Percentiles rank a stretch among this genome's conserved stretches.
These are phyloP conservation scores for Leptodermis oblonga DNA, from an alignment of 257 asterid species.

Conservation along the genomic window DNA sequence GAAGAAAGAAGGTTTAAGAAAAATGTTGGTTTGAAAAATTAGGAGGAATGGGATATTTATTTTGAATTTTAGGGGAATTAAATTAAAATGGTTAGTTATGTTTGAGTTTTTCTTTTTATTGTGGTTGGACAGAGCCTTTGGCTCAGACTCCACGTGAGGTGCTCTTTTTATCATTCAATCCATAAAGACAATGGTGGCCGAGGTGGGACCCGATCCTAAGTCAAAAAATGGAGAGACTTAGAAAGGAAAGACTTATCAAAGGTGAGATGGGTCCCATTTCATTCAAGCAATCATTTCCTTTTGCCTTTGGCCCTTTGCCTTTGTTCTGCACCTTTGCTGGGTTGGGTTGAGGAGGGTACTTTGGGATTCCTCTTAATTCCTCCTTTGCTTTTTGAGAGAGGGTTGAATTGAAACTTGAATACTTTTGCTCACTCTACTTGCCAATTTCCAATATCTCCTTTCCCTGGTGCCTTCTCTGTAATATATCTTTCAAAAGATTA, in stretches of 20 bases:
- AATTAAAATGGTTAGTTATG: too few species aligned
- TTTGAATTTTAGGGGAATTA: neutral
- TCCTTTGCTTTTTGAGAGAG: too few species aligned
- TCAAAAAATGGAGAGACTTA: constrained; percentile 44
- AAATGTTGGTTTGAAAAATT: neutral
- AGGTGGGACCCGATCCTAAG: constrained; percentile 65
- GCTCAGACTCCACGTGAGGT: constrained; percentile 99
- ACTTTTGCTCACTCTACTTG: neutral
- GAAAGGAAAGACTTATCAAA: constrained; percentile 38
- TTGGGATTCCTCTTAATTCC: constrained; percentile 14
- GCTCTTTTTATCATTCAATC: constrained; percentile 96
- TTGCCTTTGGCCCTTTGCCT: constrained; percentile 49
- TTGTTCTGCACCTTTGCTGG: constrained; percentile 29
- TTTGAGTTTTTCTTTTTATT: constrained; percentile 30
- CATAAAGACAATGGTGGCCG: constrained; percentile 87
- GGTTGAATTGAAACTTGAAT: constrained; percentile 1
- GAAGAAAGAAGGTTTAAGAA: too few species aligned
- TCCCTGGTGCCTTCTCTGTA: too few species aligned
- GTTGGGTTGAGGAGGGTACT: neutral
- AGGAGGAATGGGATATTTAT: neutral
- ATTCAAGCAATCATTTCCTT: constrained; percentile 57
- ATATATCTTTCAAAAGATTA: too few species aligned
- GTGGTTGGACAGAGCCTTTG: constrained; percentile 81
- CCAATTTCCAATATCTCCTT: neutral
- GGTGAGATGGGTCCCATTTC: constrained; percentile 33